Evolutionary conservation across 2,329 filamentous ascomycete species (phyloP), one percentile per base, ranked within the genome.

Genomic region (Aureobasidium lini): DNA sequence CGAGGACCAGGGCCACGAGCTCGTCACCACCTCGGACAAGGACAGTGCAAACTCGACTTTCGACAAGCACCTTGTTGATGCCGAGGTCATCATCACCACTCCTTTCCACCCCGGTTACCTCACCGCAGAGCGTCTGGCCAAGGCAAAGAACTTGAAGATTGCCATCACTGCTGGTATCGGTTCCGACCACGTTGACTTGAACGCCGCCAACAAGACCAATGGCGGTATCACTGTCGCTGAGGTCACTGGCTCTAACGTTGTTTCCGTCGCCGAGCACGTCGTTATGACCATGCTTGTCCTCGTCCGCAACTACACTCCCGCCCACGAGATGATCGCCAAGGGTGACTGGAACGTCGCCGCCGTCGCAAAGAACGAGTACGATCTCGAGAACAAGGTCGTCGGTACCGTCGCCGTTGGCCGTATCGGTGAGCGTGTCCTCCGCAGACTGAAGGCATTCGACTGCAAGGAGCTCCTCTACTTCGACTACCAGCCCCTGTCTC

Each of bases 401-500:
- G 94, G 94, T 71, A 99, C 94, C 72, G 94, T 99, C 61, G 94
- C 89, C 71, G 92, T 97, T 64, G 94, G 94, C 75, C 90, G 94
- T 74, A 99, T 99, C 70, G 94, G 94, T 71, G 92, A 97, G 86
- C 92, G 94, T 78, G 94, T 99, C 61, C 85, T 99, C 68, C 89
- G 93, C 76, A 87, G 94, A 66, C 87, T 99, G 70, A 95, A 95
- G 86, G 81, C 92, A 66, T 99, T 99, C 73, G 93, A 96, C 82
- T 99, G 94, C 90, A 96, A 96, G 87, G 93, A 97, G 83, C 85
- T 99, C 53, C 85, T 97, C 65, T 99, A 99, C 89, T 97, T 89
- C 75, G 94, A 99, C 81, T 99, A 99, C 88, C 94, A 99, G 84
- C 91, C 93, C 56, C 83, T 99, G 65, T 82, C 79, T 62, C 72